Percentiles rank a stretch among this genome's conserved stretches.
Conservation (phyloP, 2,329 filamentous ascomycete species). For the Neofusicoccum ribis region DNA sequence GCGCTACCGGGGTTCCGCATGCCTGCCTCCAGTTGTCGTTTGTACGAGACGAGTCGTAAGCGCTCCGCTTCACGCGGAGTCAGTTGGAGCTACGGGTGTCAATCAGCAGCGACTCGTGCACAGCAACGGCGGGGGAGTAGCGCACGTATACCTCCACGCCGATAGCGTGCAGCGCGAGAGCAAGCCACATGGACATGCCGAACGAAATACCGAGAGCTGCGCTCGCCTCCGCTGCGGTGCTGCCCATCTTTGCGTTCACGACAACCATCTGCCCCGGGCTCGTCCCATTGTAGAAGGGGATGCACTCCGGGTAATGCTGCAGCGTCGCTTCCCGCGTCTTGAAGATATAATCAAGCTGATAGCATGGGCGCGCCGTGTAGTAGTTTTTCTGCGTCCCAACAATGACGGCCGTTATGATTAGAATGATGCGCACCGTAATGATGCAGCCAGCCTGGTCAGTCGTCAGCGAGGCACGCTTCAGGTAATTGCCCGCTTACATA, state of each 20-base stretch:
- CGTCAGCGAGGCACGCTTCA: no score
- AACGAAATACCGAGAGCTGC: slow-evolving; percentile 52
- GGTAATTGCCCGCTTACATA: no score
- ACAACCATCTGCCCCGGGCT: slow-evolving; percentile 24
- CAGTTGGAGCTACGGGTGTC: not conserved
- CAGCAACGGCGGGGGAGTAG: not conserved
- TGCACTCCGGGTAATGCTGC: slow-evolving; percentile 42
- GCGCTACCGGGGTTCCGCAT: slow-evolving; percentile 43
- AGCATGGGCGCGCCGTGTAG: slow-evolving; percentile 21
- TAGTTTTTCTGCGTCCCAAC: slow-evolving; percentile 38
- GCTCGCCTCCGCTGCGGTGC: slow-evolving; percentile 35
- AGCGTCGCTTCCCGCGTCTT: not conserved
- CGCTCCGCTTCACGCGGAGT: slow-evolving; percentile 57
- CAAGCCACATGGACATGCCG: slow-evolving; percentile 56
- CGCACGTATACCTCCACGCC: slow-evolving; percentile 42
- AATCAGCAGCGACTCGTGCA: no score
- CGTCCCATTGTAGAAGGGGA: slow-evolving; percentile 40
- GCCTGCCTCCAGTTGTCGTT: slow-evolving; percentile 57
- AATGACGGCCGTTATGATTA: slow-evolving; percentile 45
- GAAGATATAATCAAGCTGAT: not conserved
- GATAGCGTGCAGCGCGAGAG: slow-evolving; percentile 50
- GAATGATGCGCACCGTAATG: slow-evolving; percentile 54
- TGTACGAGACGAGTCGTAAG: slow-evolving; percentile 56
- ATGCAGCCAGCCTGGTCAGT: slow-evolving; percentile 47
- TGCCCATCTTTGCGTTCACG: slow-evolving; percentile 31